Percentiles rank a stretch among this genome's conserved stretches.
These are phyloP conservation scores for Phascolomyces articulosus DNA, from an alignment of 371 early-diverging fungal genomes.

Conservation along the genomic window DNA sequence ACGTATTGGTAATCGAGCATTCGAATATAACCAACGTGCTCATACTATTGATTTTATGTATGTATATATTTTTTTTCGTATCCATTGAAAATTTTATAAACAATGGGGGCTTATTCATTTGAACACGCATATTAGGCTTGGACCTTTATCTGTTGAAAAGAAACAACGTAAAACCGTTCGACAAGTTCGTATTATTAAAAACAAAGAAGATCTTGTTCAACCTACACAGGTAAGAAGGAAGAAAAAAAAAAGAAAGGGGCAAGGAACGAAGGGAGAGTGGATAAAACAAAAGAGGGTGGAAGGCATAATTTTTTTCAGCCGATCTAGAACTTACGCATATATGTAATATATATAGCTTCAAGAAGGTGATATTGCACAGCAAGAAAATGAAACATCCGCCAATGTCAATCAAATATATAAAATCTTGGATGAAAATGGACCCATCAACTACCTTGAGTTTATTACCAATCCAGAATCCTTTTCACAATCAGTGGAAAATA, in stretches of 20 bases:
- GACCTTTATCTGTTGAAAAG: constrained; percentile 68
- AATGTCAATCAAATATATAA: constrained; percentile 72
- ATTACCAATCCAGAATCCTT: constrained; percentile 91
- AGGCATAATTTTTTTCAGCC: no score
- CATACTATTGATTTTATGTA: constrained; percentile 79
- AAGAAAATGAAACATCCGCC: constrained; percentile 89
- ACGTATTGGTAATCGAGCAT: constrained; percentile 60
- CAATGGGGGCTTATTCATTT: no score
- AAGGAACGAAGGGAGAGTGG: no score
- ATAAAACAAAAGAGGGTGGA: no score
- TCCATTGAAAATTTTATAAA: no score
- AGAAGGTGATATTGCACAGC: constrained; percentile 73
- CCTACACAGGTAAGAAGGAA: constrained; percentile 33
- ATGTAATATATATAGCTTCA: constrained; percentile 57
- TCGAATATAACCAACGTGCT: constrained; percentile 53
- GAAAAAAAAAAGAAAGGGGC: background rate
- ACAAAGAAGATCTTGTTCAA: constrained; percentile 44
- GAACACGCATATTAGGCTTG: constrained; percentile 67
- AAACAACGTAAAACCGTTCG: constrained; percentile 50
- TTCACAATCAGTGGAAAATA: constrained; percentile 92
- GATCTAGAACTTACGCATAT: no score
- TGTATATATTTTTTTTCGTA: constrained; percentile 9
- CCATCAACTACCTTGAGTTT: constrained; percentile 82
- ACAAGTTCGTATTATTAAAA: constrained; percentile 39
- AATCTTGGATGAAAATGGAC: constrained; percentile 60